phyloP scores from a whole-genome alignment of 129 eudicot species.

The Cynara cardunculus region DNA sequence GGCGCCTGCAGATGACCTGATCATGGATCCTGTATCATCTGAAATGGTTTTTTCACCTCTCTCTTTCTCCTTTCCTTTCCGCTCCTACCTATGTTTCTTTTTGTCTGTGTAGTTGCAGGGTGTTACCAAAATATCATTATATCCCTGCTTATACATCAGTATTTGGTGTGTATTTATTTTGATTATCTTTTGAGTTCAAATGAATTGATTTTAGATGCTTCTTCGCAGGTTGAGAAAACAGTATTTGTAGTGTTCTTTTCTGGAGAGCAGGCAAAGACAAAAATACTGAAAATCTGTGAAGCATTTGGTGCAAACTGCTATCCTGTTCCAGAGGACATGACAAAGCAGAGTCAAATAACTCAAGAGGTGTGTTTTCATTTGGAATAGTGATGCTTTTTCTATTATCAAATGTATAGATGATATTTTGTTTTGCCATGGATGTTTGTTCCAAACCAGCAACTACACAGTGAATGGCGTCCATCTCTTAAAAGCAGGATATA shows the following conservation, averaged over 20 bases:
- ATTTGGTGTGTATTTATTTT: constrained; percentile 4
- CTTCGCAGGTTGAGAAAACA: constrained; percentile 84
- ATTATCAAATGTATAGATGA: not conserved
- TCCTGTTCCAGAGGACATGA: constrained; percentile 90
- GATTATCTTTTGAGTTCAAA: constrained; percentile 6
- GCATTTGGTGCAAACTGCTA: constrained; percentile 98
- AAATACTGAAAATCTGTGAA: constrained; percentile 92
- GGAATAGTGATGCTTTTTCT: not conserved
- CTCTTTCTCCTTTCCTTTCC: not conserved
- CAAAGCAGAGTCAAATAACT: constrained; percentile 80
- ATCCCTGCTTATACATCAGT: not conserved
- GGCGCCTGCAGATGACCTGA: constrained; percentile 79
- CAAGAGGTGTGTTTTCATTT: constrained; percentile 59
- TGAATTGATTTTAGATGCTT: constrained; percentile 11
- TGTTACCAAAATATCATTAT: not conserved
- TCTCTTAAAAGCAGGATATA: not conserved
- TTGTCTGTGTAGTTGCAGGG: not conserved
- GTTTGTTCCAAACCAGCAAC: not conserved
- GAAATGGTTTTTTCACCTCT: constrained; percentile 61
- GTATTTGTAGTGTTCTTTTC: constrained; percentile 97
- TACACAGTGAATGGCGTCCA: not conserved
- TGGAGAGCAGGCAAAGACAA: constrained; percentile 92
- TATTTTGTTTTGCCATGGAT: constrained; percentile 4
- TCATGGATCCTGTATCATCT: constrained; percentile 77
- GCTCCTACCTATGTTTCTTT: not conserved